Evolutionary conservation across 768 basidiomycete species (phyloP), one percentile per base, ranked within the genome.

Genomic region (Suillus paluster): DNA sequence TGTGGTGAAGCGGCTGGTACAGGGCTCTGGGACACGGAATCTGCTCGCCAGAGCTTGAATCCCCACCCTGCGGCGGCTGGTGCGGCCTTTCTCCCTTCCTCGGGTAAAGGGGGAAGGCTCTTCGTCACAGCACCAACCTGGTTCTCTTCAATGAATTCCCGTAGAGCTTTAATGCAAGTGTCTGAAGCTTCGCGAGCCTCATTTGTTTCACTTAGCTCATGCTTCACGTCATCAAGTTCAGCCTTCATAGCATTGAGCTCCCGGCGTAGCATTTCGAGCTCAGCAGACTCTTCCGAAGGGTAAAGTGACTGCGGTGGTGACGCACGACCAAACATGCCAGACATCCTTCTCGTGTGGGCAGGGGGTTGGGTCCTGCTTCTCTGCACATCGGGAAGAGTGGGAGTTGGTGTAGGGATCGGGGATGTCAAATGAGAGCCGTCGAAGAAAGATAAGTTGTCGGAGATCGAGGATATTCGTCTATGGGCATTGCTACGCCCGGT

Each of bases 181-280:
- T 98, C 95, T 39, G 91, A 92, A 4, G 96, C 96, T 70, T 94
- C 88, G 53, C 87, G 82, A 3, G 92, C 94, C 74, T 98, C 96
- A 63, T 85, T 88, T 1, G 88, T 82, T 70, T 97, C 95, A 42
- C 71, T 79, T 50, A 97, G 77, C 62, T 94, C 91, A 63, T 85
- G 83, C 67, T 84, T 85, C 19, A 83, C 80, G 34, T 82, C 84
- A 38, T 88, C 86, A 19, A 95, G 73, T 59, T 90, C 85, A 25
- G 80, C 73, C 66, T 86, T 86, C 60, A 88, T 66, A 2, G 77
- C 66, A 46, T 73, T 76, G 36, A 95, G 62, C 70, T 94, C 91
- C 59, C 80, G 81, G 36, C 86, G 85, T 39, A 92, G 72, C 30
- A 77, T 73, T 62, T 89, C 88, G 25, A 87, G 57, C 67, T 91